Base-by-base conservation (phyloP, 2,329 filamentous ascomycete species). In the Talaromyces sp. region DNA sequence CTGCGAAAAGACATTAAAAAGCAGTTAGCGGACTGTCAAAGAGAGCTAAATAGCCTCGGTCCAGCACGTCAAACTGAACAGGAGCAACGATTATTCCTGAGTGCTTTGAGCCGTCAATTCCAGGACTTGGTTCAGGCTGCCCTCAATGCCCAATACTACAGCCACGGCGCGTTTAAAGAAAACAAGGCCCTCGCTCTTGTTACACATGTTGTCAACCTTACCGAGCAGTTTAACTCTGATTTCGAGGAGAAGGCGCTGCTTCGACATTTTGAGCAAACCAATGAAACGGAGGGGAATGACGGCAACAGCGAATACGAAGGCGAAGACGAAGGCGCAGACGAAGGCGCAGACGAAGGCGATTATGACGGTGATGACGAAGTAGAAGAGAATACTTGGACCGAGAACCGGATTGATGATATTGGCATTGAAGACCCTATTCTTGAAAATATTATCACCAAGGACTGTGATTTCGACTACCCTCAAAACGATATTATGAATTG, bases 1-100 rank as follows among this genome's bases (percentile, higher is more conserved):
- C 31, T 58, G 3, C 71, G 74, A 62, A 43, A 60, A 3, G 78
- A 81, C 53, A 73, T 77, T 56, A 66, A 65, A 27, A 69, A 68
- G n/a, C 64, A 68, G 21, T 65, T 78, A 13, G 67, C 67, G 4
- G 65, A 64, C 3, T 67, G 64, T 24, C 67, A 68, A 58, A 50
- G 64, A 1, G 56, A 65, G 1, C 66, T 81, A 6, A 56, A 68
- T 8, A 58, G 54, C 0, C 68, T 80, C 6, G 76, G 78, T 3
- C 62, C 66, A 2, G 67, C 71, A 19, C 70, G 77, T 14, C 66
- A 69, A 10, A 73, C 73, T 0, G 56, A 66, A 5, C 69, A 72
- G 31, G 52, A 38, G 59, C 60, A 46, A 49, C 27, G 56, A 58
- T n/a, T 53, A 14, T 58, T 58, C 27, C 49, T 58, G 26, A 35